Percentiles rank a stretch among this genome's conserved stretches.
These are phyloP conservation scores for Mycena indigotica DNA, from an alignment of 768 basidiomycete species.

Conservation along the genomic window DNA sequence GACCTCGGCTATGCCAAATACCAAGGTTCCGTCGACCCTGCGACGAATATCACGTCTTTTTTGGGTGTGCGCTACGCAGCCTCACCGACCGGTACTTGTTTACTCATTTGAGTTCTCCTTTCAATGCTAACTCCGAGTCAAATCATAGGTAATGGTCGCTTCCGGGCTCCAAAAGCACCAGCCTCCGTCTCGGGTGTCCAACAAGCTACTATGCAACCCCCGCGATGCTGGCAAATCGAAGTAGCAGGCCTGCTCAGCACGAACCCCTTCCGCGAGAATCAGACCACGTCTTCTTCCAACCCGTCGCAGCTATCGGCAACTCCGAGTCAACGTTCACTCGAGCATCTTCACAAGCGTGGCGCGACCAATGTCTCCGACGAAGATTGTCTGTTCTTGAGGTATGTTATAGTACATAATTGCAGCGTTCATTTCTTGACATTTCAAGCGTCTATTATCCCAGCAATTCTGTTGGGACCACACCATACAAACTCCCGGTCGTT, in stretches of 20 bases:
- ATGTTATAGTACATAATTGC: neutral
- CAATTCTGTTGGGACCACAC: slow-evolving; percentile 11
- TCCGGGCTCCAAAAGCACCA: slow-evolving; percentile 17
- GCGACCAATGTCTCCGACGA: neutral
- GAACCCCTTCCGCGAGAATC: slow-evolving; percentile 1
- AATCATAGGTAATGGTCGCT: slow-evolving; percentile 9
- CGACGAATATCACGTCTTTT: slow-evolving; percentile 26
- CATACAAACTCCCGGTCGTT: slow-evolving; percentile 18
- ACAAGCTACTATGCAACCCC: neutral
- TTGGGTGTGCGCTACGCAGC: slow-evolving; percentile 29
- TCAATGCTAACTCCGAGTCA: neutral
- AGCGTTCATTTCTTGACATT: neutral
- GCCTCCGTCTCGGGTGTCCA: slow-evolving; percentile 14
- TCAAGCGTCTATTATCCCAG: slow-evolving; percentile 24
- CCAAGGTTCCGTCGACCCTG: slow-evolving; percentile 26
- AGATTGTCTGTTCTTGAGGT: slow-evolving; percentile 33
- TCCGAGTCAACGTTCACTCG: neutral
- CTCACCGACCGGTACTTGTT: slow-evolving; percentile 6
- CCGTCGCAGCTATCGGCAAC: neutral
- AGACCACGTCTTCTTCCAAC: neutral
- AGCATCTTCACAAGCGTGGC: too few species aligned
- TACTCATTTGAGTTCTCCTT: neutral
- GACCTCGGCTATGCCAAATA: slow-evolving; percentile 31
- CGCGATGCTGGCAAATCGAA: slow-evolving; percentile 7
- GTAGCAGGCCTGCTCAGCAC: neutral